Evolutionary conservation across 2,329 filamentous ascomycete genomes (phyloP).

Genomic region (Aureobasidium sp.): DNA sequence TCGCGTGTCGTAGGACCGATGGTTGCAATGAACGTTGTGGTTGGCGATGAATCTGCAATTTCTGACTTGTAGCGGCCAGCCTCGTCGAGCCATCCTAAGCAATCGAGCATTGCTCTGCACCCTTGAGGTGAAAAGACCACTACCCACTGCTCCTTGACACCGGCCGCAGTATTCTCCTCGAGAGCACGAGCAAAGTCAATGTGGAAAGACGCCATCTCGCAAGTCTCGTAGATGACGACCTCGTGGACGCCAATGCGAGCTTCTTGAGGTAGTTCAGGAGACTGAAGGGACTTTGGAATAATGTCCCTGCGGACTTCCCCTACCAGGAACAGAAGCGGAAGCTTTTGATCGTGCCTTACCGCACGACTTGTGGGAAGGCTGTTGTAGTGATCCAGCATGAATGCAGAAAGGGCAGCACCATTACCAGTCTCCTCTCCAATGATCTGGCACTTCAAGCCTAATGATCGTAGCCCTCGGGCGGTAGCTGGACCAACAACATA

Average conservation of each 20-base stretch:
- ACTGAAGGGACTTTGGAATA: constrained; percentile 74
- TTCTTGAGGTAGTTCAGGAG: constrained; percentile 41
- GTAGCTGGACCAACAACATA: constrained; percentile 81
- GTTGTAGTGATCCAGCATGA: constrained; percentile 74
- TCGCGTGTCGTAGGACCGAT: constrained; percentile 91
- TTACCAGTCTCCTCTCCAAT: constrained; percentile 78
- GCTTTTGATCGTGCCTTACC: constrained; percentile 38
- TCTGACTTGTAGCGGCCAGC: constrained; percentile 30
- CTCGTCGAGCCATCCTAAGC: constrained; percentile 41
- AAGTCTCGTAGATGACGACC: constrained; percentile 78
- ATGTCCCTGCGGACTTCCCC: constrained; percentile 86
- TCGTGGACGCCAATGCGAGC: constrained; percentile 65
- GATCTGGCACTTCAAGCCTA: constrained; percentile 51
- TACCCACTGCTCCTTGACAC: constrained; percentile 54
- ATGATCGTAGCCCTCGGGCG: constrained; percentile 58
- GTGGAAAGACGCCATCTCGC: constrained; percentile 72
- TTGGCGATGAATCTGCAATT: constrained; percentile 20
- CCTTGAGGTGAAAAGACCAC: constrained; percentile 64
- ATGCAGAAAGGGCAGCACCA: constrained; percentile 69
- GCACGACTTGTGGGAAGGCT: constrained; percentile 26
- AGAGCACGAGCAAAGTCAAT: constrained; percentile 48
- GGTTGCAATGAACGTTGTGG: constrained; percentile 61
- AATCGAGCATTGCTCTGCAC: constrained; percentile 53
- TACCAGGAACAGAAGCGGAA: constrained; percentile 74
- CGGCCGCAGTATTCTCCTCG: constrained; percentile 17